phyloP scores from a whole-genome alignment of 1,284 basidiomycete genomes.

The Cystobasidium sp. region DNA sequence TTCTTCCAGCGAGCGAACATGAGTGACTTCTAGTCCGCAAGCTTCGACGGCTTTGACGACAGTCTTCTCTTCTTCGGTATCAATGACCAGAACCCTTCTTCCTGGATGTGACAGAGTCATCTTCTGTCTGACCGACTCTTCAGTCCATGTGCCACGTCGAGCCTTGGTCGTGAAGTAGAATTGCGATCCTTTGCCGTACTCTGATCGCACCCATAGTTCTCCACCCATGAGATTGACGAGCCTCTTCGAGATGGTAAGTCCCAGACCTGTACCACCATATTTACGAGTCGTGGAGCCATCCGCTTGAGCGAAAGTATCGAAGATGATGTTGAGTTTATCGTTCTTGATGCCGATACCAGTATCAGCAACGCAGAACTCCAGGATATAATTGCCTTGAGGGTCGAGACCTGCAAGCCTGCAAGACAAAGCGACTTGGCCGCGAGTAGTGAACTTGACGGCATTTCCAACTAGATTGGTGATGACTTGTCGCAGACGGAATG shows the following conservation, averaged over 20 bases:
- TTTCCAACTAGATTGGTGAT: conserved; percentile 95
- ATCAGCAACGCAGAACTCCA: conserved; percentile 97
- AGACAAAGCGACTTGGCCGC: conserved; percentile 89
- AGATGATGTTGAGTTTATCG: conserved; percentile 97
- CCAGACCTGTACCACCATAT: conserved; percentile 96
- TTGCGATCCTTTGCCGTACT: conserved; percentile 82
- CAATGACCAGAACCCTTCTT: conserved; percentile 80
- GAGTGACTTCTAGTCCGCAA: conserved; percentile 79
- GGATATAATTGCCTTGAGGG: conserved; percentile 76
- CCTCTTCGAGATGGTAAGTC: conserved; percentile 72
- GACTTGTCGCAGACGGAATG: conserved; percentile 83
- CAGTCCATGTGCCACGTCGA: conserved; percentile 47
- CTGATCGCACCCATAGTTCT: conserved; percentile 97
- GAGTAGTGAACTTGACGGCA: conserved; percentile 79
- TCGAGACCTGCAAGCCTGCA: conserved; percentile 69
- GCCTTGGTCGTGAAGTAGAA: conserved; percentile 95
- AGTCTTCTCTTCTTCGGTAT: conserved; percentile 77
- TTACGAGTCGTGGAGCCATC: conserved; percentile 75
- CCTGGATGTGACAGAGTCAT: conserved; percentile 59
- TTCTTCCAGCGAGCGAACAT: conserved; percentile 75
- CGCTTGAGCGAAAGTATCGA: conserved; percentile 98
- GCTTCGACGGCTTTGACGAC: conserved; percentile 79
- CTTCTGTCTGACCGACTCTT: conserved; percentile 52
- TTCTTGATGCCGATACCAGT: conserved; percentile 99
- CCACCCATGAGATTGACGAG: conserved; percentile 97